Percentiles rank a stretch among this genome's conserved stretches.
These are phyloP conservation scores for Ascochyta lentis DNA, from an alignment of 2,329 filamentous ascomycete species.

Conservation along the genomic window DNA sequence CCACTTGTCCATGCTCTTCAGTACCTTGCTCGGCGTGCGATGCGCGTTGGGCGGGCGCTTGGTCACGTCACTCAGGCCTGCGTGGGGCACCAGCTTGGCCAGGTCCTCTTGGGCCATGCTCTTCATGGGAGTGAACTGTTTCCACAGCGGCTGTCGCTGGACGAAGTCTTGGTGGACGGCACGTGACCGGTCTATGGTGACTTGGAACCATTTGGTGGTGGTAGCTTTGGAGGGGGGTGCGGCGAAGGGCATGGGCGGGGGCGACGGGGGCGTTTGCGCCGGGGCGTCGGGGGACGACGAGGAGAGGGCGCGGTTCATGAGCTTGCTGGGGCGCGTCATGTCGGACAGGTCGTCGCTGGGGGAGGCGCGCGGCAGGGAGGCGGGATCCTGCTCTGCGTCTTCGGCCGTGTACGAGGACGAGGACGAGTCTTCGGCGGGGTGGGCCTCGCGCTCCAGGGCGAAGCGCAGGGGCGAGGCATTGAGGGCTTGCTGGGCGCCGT, in stretches of 20 bases:
- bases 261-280: conserved; percentile 1
- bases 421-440: conserved; percentile 3
- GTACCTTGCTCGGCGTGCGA: conserved; percentile 40
- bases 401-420: background rate
- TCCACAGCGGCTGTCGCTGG: conserved; percentile 46
- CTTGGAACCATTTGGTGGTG: conserved; percentile 50
- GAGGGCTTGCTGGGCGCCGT: conserved; percentile 51
- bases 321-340: conserved; percentile 37
- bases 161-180: conserved; percentile 52
- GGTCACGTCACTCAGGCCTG: conserved; percentile 51
- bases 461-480: conserved; percentile 56
- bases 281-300: background rate
- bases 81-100: conserved; percentile 47
- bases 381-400: conserved; percentile 23
- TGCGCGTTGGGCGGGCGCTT: conserved; percentile 43
- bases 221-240: background rate
- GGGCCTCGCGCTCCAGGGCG: conserved; percentile 47
- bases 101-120: conserved; percentile 49
- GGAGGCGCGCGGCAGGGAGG: conserved; percentile 4
- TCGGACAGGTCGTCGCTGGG: conserved; percentile 32
- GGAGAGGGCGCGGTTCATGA: conserved; percentile 25
- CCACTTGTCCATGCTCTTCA: conserved; percentile 34
- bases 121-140: conserved; percentile 41
- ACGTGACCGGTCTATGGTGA: conserved; percentile 49
- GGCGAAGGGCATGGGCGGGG: conserved; percentile 35